Percentiles rank a stretch among this genome's conserved stretches.
Evolutionary conservation across 306 rosid genomes (phyloP).

Genomic region (Casuarina glauca): DNA sequence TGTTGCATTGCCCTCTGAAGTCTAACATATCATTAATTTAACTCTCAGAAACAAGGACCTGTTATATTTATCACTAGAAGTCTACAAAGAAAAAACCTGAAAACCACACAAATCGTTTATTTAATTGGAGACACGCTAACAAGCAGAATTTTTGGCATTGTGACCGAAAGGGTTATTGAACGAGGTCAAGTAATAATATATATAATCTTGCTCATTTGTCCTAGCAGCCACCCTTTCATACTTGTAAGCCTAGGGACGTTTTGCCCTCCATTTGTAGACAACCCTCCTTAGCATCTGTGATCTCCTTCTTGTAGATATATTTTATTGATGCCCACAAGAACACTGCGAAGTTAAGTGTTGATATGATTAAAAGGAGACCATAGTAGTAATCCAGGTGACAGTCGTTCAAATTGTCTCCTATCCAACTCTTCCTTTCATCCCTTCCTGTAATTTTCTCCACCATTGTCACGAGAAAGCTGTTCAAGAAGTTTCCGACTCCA

Average conservation of each 20-base stretch:
- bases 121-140: background rate
- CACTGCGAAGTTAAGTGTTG: constrained; percentile 41
- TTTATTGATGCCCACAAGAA: constrained; percentile 52
- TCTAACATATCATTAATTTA: no score
- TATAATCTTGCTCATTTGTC: no score
- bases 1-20: no score
- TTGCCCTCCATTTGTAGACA: constrained; percentile 30
- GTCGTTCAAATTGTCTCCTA: constrained; percentile 61
- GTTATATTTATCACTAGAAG: no score
- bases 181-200: no score
- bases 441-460: constrained; percentile 50
- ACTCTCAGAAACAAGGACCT: no score
- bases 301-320: constrained; percentile 55
- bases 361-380: constrained; percentile 56
- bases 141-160: no score
- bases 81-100: background rate
- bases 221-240: background rate
- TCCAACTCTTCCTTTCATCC: constrained; percentile 57
- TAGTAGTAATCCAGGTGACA: constrained; percentile 70
- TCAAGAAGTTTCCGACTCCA: constrained; percentile 68
- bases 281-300: constrained; percentile 28
- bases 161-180: background rate
- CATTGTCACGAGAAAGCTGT: constrained; percentile 54
- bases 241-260: constrained; percentile 42
- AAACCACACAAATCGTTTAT: background rate